Percentiles rank a stretch among this genome's conserved stretches.
These are phyloP conservation scores for Mucor racemosus DNA, from an alignment of 371 early-diverging fungal species.

Conservation along the genomic window DNA sequence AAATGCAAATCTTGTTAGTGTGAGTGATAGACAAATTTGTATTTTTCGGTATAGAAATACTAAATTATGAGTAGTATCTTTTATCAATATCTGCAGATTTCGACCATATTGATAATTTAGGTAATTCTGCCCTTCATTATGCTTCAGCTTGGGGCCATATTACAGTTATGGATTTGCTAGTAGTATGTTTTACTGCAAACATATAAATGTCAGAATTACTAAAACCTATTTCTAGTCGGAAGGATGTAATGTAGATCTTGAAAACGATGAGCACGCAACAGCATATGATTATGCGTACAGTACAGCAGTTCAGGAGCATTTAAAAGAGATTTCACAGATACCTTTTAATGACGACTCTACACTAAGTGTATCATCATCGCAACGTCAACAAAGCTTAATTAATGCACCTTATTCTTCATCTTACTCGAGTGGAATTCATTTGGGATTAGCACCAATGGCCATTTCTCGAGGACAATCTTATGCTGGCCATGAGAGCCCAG, in stretches of 20 bases:
- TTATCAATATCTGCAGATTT: slow-evolving; percentile 53
- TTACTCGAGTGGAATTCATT: slow-evolving; percentile 31
- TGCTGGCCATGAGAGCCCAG: slow-evolving; percentile 43
- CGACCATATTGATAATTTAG: slow-evolving; percentile 59
- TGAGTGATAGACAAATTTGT: slow-evolving; percentile 18
- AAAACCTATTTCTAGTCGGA: slow-evolving; percentile 28
- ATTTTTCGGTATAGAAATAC: neutral
- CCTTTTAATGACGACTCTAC: slow-evolving; percentile 44
- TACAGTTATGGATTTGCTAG: slow-evolving; percentile 51
- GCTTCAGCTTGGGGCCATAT: slow-evolving; percentile 58
- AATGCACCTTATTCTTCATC: slow-evolving; percentile 45
- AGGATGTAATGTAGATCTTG: slow-evolving; percentile 53
- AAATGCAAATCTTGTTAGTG: slow-evolving; percentile 53
- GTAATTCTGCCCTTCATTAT: slow-evolving; percentile 57
- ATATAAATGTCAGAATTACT: too few species aligned
- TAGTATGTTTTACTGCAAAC: slow-evolving; percentile 28
- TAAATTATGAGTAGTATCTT: slow-evolving; percentile 34
- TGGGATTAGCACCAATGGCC: slow-evolving; percentile 24
- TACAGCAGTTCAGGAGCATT: slow-evolving; percentile 43
- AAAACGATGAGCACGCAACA: slow-evolving; percentile 43
- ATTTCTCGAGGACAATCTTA: slow-evolving; percentile 45
- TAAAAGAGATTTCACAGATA: slow-evolving; percentile 46
- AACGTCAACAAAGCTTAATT: slow-evolving; percentile 27
- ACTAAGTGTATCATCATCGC: slow-evolving; percentile 39
- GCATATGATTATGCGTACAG: slow-evolving; percentile 55